Conservation (phyloP, 2,329 filamentous ascomycete genomes). For the Neurospora sp. region DNA sequence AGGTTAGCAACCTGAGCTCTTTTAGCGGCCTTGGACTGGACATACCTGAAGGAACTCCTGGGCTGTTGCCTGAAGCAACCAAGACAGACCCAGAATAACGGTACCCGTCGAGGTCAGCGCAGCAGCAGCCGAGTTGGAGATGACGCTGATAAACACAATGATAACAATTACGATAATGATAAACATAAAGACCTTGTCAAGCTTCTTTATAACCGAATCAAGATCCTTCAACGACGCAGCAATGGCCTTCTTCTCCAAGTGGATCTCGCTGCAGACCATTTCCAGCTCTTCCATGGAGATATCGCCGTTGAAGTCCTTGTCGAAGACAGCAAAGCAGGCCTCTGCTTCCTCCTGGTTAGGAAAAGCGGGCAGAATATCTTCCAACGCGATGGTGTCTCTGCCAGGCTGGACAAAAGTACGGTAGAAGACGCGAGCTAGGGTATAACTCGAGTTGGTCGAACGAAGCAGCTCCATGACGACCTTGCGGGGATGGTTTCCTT, state of each 20-base stretch:
- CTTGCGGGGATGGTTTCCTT: constrained; percentile 70
- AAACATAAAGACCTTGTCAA: constrained; percentile 82
- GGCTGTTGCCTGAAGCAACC: constrained; percentile 85
- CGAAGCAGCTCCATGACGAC: constrained; percentile 71
- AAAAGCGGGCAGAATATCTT: constrained; percentile 72
- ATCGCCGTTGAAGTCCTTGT: constrained; percentile 93
- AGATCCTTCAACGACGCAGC: constrained; percentile 90
- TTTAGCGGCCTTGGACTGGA: not conserved
- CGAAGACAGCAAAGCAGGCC: constrained; percentile 83
- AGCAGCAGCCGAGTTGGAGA: constrained; percentile 82
- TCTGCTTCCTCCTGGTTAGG: constrained; percentile 77
- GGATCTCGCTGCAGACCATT: constrained; percentile 86
- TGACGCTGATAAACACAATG: constrained; percentile 79
- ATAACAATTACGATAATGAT: constrained; percentile 72
- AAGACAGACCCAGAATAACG: constrained; percentile 77
- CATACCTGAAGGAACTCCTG: constrained; percentile 68
- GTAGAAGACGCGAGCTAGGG: constrained; percentile 78
- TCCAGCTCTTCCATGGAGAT: constrained; percentile 94
- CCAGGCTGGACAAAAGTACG: constrained; percentile 71
- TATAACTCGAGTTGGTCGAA: constrained; percentile 64
- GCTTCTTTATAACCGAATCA: constrained; percentile 83
- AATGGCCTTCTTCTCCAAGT: constrained; percentile 89
- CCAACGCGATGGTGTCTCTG: constrained; percentile 64
- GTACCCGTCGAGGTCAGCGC: constrained; percentile 86
- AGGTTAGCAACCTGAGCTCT: not conserved